These are phyloP conservation scores for Eucalyptus polyanthemos DNA, from an alignment of 345 rosid genomes.

Conservation along the genomic window DNA sequence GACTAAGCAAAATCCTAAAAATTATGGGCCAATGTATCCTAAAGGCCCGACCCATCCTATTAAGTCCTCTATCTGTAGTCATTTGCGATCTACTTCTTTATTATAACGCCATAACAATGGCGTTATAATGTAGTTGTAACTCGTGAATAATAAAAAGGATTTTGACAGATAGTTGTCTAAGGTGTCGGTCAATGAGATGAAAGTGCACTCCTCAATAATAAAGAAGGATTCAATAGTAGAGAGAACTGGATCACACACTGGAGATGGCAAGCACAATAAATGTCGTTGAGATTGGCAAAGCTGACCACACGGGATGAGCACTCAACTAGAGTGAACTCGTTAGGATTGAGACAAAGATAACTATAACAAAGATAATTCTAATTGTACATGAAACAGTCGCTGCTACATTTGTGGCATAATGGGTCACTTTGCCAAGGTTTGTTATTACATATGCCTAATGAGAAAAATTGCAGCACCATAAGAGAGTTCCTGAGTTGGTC, in stretches of 20 bases:
- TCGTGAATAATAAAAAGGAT: background rate
- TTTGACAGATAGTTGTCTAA: background rate
- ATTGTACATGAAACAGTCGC: rapidly evolving
- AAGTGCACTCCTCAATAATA: background rate
- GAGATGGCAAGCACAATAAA: background rate
- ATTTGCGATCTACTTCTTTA: background rate
- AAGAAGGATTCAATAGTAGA: background rate
- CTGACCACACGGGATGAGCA: background rate
- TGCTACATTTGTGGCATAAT: background rate
- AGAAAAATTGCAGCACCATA: background rate
- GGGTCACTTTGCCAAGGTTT: background rate
- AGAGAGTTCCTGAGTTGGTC: background rate
- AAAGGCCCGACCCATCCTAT: background rate
- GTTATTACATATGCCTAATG: background rate
- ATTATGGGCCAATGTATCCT: background rate
- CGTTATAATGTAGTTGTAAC: too few relatives aligned
- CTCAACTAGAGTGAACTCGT: background rate
- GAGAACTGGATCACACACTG: background rate
- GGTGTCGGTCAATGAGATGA: background rate
- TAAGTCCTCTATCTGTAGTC: background rate
- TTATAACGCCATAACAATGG: too few relatives aligned
- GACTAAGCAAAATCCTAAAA: background rate
- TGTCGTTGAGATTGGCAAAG: background rate
- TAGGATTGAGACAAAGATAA: background rate
- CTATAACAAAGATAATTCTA: too few relatives aligned